A percentile compares a stretch with the other conserved stretches of the same genome.
Evolutionary conservation across 768 basidiomycete species (phyloP).

Genomic region (Postia placenta): DNA sequence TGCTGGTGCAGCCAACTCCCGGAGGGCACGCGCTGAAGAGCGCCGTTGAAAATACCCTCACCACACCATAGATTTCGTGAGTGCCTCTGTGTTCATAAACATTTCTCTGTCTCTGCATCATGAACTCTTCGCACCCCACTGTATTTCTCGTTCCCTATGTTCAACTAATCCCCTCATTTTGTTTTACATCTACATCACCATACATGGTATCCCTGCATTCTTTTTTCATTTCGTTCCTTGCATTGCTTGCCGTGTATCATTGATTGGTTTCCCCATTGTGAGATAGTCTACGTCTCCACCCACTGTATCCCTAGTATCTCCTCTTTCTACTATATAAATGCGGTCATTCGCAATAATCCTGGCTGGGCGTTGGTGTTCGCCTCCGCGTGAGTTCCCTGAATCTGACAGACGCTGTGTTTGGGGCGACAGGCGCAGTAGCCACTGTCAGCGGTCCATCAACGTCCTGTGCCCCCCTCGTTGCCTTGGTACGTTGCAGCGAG

Average conservation of each 20-base stretch:
- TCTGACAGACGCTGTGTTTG: too few relatives aligned
- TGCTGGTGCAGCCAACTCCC: conserved; percentile 7
- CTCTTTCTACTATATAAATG: background rate
- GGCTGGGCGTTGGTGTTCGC: too few relatives aligned
- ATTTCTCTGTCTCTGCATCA: background rate
- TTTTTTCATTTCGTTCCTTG: conserved; percentile 1
- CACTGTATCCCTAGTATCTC: conserved; percentile 14
- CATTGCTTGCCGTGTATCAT: conserved; percentile 3
- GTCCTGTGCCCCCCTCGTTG: too few relatives aligned
- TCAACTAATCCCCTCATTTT: background rate
- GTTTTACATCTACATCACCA: background rate
- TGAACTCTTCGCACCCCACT: background rate
- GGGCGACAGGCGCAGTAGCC: too few relatives aligned
- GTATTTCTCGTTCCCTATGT: background rate
- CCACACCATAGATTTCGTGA: conserved; percentile 6
- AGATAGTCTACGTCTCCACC: conserved; percentile 1
- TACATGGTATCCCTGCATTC: conserved; percentile 1
- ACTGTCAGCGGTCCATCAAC: too few relatives aligned
- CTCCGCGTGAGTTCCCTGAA: too few relatives aligned
- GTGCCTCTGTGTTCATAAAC: conserved; percentile 1
- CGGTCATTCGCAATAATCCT: too few relatives aligned
- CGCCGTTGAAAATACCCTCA: conserved; percentile 11
- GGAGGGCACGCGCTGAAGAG: conserved; percentile 9
- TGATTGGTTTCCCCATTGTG: background rate
- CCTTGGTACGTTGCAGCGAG: too few relatives aligned